Base-by-base conservation (phyloP, 441 rosid genomes). In the Corymbia citriodora region DNA sequence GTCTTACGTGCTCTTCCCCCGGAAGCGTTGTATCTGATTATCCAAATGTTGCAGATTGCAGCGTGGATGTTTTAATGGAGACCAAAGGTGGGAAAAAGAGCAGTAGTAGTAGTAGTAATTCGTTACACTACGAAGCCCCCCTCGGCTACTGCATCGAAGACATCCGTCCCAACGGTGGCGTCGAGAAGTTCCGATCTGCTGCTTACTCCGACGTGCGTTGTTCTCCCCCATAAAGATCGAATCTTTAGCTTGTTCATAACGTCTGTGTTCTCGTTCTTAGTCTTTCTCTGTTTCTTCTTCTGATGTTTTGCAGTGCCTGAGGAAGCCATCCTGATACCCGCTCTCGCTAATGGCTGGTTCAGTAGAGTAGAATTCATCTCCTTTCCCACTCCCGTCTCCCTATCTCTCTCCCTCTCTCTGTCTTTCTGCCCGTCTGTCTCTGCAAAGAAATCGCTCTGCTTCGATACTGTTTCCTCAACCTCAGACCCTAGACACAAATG, bases 141-240 rank as follows among this genome's bases (percentile, higher is more conserved):
- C 95, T 94, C 59, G 96, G 95, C n/a, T 95, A 95, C 93, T 90
- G 92, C 93, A 93, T 94, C 89, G 95, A 95, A 94, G 95, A 95
- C 90, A 90, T 95, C 91, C 94, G 95, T 87, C 96, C 97, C 21
- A 90, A 92, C 94, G 97, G 95, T 57, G 97, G 95, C 90, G 90
- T 93, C 82, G 91, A 95, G 85, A 95, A 94, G 91, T 94, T 95
- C 94, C 92, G 94, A 91, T 94, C 95, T 54, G 96, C 95, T 92
- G 96, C 95, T 82, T 94, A 94, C 93, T 94, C 95, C 88, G 92
- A 94, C 94, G 96, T 95, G 92, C 40, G 55, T 45, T 14, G 49
- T 15, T 87, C 16, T n/a, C n/a, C 52, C 48, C 25, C 21, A 6
- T 15, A 87, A 36, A 31, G 48, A 87, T 87, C 17, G 88, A 61